These are phyloP conservation scores for Candida gigantensis DNA, from an alignment of 1,139 yeast species.

Conservation along the genomic window DNA sequence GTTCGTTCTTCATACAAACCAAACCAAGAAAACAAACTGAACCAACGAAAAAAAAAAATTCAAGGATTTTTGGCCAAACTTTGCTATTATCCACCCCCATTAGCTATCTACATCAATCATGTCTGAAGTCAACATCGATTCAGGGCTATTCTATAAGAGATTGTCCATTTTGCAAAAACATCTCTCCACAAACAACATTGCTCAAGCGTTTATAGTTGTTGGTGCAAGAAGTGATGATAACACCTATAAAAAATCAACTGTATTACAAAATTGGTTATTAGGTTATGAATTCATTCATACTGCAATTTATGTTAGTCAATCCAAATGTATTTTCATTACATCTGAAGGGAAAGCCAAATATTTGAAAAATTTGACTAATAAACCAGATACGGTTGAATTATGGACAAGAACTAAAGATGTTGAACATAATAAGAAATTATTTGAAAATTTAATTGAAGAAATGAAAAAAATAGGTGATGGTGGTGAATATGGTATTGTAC, in stretches of 20 bases:
- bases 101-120: too few species aligned
- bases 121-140: conserved; percentile 44
- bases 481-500: conserved; percentile 62
- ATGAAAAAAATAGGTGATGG: conserved; percentile 42
- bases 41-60: too few species aligned
- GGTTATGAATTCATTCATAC: conserved; percentile 97
- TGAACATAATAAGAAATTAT: conserved; percentile 69
- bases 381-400: conserved; percentile 55
- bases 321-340: conserved; percentile 68
- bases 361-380: conserved; percentile 52
- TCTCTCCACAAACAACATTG: conserved; percentile 44
- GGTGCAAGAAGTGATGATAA: conserved; percentile 87
- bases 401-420: conserved; percentile 83
- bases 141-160: conserved; percentile 40
- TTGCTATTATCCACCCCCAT: too few species aligned
- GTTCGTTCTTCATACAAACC: too few species aligned
- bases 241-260: conserved; percentile 88
- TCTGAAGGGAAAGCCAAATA: conserved; percentile 88
- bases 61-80: too few species aligned
- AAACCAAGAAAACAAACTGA: too few species aligned
- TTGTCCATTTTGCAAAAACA: conserved; percentile 42
- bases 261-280: conserved; percentile 86
- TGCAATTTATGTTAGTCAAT: conserved; percentile 63
- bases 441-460: conserved; percentile 56
- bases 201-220: conserved; percentile 65